These are phyloP conservation scores for Globomyces pollinis-pini DNA, from an alignment of 192 early-diverging fungal species.

Conservation along the genomic window DNA sequence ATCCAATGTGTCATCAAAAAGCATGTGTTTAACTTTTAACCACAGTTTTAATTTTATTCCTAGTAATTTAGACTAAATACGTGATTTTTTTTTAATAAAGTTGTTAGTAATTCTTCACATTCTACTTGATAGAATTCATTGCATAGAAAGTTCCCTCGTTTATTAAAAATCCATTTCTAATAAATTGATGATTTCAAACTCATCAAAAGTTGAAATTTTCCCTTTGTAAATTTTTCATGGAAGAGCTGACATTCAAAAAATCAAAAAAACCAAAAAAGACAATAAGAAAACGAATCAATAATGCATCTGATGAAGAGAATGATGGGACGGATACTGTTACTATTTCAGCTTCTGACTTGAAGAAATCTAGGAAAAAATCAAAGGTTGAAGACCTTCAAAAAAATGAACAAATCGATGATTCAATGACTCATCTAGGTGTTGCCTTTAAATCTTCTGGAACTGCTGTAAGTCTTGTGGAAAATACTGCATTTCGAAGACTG, in stretches of 20 bases:
- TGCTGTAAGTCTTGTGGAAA: slow-evolving; percentile 26
- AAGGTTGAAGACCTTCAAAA: neutral
- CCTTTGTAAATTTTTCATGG: neutral
- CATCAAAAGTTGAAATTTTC: no score
- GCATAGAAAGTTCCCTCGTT: no score
- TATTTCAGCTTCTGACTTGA: neutral
- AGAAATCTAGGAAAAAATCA: neutral
- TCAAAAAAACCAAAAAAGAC: neutral
- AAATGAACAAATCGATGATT: neutral
- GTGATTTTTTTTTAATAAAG: no score
- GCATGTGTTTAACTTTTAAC: no score
- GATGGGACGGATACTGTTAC: neutral
- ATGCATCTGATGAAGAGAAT: neutral
- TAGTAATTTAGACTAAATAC: no score
- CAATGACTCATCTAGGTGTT: slow-evolving; percentile 7
- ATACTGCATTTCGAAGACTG: slow-evolving; percentile 38
- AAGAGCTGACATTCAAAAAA: neutral
- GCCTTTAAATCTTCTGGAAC: slow-evolving; percentile 27
- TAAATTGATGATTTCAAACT: no score
- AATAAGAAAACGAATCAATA: neutral
- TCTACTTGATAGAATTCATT: no score
- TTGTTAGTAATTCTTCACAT: no score
- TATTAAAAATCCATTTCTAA: no score
- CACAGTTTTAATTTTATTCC: no score
- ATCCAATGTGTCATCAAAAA: no score